Evolutionary conservation across 768 basidiomycete species (phyloP).

Genomic region (Xerocomus brunneocitrinus): DNA sequence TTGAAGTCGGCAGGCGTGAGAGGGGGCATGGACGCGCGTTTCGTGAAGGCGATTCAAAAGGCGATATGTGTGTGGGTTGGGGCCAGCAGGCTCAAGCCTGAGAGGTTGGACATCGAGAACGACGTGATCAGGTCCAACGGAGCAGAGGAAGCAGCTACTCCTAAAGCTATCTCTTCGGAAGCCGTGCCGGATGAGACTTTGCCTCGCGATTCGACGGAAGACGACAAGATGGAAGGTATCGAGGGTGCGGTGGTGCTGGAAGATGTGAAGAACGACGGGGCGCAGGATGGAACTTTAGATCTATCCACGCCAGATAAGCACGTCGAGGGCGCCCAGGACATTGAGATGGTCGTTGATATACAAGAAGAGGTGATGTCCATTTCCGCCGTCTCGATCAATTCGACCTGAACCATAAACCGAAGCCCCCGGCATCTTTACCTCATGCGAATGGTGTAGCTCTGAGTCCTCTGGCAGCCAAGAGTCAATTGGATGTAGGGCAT

Average conservation of each 20-base stretch:
- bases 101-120: slow-evolving; percentile 4
- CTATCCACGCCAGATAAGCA: slow-evolving; percentile 3
- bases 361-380: slow-evolving; percentile 20
- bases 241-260: neutral
- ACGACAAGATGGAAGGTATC: slow-evolving; percentile 19
- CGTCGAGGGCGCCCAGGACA: slow-evolving; percentile 1
- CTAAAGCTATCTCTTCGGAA: neutral
- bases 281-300: neutral
- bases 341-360: slow-evolving; percentile 14
- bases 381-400: neutral
- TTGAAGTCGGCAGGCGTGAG: slow-evolving; percentile 32
- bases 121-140: neutral
- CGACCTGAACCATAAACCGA: neutral
- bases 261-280: neutral
- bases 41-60: slow-evolving; percentile 36
- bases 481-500: slow-evolving; percentile 26
- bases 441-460: neutral
- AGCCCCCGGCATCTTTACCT: slow-evolving; percentile 6
- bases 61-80: slow-evolving; percentile 28
- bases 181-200: neutral
- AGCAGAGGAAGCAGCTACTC: neutral
- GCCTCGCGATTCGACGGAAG: slow-evolving; percentile 1
- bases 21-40: slow-evolving; percentile 35
- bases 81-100: slow-evolving; percentile 8
- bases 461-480: slow-evolving; percentile 19